Percentiles rank a stretch among this genome's conserved stretches.
Conservation (phyloP, 352 stramenopile species). For the Pythium dissimile region DNA sequence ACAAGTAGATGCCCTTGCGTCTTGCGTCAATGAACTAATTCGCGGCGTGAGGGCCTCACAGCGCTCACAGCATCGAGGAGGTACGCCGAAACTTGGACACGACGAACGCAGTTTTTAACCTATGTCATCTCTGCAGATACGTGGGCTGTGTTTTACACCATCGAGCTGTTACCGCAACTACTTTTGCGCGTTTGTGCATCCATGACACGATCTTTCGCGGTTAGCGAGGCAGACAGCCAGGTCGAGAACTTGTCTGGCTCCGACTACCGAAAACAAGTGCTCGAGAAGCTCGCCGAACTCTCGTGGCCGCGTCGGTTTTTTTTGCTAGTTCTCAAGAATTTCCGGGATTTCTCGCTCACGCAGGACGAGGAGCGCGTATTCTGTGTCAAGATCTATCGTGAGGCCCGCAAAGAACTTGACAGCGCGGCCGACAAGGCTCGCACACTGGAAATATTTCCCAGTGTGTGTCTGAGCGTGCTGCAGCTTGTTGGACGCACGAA, state of each 20-base stretch:
- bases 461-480: constrained; percentile 37
- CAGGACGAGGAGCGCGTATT: constrained; percentile 31
- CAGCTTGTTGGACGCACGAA: constrained; percentile 30
- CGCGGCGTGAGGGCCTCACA: constrained; percentile 26
- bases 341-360: constrained; percentile 35
- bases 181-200: constrained; percentile 32
- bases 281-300: constrained; percentile 34
- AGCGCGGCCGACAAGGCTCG: constrained; percentile 15
- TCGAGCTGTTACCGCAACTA: constrained; percentile 44
- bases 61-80: constrained; percentile 25
- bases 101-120: not conserved
- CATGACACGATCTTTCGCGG: constrained; percentile 24
- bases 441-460: constrained; percentile 33
- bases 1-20: constrained; percentile 23
- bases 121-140: constrained; percentile 11
- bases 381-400: constrained; percentile 41
- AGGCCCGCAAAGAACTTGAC: constrained; percentile 28
- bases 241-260: constrained; percentile 24
- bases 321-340: constrained; percentile 45
- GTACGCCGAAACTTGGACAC: not conserved
- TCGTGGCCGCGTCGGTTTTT: constrained; percentile 45
- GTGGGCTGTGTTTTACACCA: constrained; percentile 33
- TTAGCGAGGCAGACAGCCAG: constrained; percentile 3
- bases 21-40: constrained; percentile 30
- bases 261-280: constrained; percentile 26